Base-by-base conservation (phyloP, 495 filamentous ascomycete genomes). In the Lindgomyces ingoldianus region DNA sequence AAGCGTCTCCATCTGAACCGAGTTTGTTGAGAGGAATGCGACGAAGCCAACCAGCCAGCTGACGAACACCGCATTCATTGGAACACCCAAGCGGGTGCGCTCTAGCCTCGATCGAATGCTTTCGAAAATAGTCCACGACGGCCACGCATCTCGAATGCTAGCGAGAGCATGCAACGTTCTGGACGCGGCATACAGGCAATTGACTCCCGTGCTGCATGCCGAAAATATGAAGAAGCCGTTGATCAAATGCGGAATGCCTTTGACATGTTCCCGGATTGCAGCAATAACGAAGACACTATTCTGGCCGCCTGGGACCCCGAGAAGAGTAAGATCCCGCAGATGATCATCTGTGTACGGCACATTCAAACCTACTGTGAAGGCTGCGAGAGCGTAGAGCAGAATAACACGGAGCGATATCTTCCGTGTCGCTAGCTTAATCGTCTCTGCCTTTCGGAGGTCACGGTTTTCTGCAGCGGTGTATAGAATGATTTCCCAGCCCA, bases 181-280 rank as follows among this genome's bases (percentile, higher is more conserved):
- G 0, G 78, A 79, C n/a, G 76, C 72, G 9, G 76, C 70, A 60
- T 80, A 81, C 61, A 81, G 68, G 4, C 70, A 68, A 57, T 79
- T 81, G 60, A 81, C 74, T 24, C 70, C 79, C 22, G 76, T 75
- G 18, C 77, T 78, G 44, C 74, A 73, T 0, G 78, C 71, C 0
- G 79, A 79, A 62, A 81, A 79, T 14, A 77, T 73, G 53, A 81
- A 81, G 25, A 81, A 72, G 14, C 69, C 78, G 52, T 81, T 81
- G 72, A 81, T 78, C 30, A 81, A 75, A 42, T 77, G 73, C 1
- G 77, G 77, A 16, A 64, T 71, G 9, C 67, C 68, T 22, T 73
- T 75, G 29, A 82, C 65, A 0, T 74, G 74, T 18, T 74, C 75
- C 50, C 77, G 72, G 16, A 82, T 77, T 1, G 68, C 73, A 3